These are phyloP conservation scores for Halocafeteria seosinensis DNA, from an alignment of 108 stramenopile species.

Conservation along the genomic window DNA sequence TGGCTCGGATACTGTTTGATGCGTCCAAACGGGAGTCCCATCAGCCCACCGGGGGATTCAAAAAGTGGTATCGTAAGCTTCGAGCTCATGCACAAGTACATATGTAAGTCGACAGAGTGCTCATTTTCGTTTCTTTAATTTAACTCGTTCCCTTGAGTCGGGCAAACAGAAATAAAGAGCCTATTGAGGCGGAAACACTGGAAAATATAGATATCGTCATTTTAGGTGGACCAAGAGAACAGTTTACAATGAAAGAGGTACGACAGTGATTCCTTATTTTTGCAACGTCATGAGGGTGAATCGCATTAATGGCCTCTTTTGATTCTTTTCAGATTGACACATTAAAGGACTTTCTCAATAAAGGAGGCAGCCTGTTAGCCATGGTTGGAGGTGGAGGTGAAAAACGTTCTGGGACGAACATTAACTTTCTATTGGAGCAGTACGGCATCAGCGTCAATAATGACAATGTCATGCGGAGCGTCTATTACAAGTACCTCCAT, in stretches of 20 bases:
- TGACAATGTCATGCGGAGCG: slow-evolving; percentile 40
- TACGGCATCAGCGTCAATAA: slow-evolving; percentile 42
- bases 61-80: slow-evolving; percentile 37
- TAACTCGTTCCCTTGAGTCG: too few relatives aligned
- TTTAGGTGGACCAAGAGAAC: neutral
- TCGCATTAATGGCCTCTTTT: too few relatives aligned
- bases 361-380: slow-evolving; percentile 45
- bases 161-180: neutral
- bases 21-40: slow-evolving; percentile 48
- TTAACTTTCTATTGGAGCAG: slow-evolving; percentile 47
- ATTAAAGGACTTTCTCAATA: slow-evolving; percentile 31
- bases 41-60: slow-evolving; percentile 36
- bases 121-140: too few relatives aligned
- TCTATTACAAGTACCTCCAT: slow-evolving; percentile 54
- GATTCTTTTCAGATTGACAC: neutral
- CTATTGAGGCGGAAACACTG: neutral
- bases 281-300: too few relatives aligned
- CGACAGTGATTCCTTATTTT: too few relatives aligned
- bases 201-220: neutral
- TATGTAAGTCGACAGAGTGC: too few relatives aligned
- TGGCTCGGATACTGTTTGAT: slow-evolving; percentile 21
- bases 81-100: slow-evolving; percentile 7
- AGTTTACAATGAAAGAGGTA: neutral
- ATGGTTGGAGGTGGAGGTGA: slow-evolving; percentile 50
- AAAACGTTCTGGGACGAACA: slow-evolving; percentile 31